Conservation (phyloP, 805 yeast species). For the Cyberlindnera petersonii region DNA sequence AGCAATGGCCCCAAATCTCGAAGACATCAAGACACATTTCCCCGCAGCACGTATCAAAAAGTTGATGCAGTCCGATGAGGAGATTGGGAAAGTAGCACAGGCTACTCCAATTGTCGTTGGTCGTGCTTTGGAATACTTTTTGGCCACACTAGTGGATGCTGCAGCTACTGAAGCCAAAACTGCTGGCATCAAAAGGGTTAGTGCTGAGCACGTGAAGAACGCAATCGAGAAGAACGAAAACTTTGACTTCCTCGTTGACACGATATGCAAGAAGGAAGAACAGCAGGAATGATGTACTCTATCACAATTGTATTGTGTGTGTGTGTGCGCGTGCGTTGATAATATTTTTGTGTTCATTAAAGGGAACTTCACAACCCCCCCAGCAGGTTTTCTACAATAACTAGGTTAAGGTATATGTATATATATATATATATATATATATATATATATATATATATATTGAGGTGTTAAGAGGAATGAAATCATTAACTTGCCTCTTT, state of each 20-base stretch:
- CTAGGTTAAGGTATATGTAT: no score
- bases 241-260: conserved; percentile 86
- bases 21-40: conserved; percentile 68
- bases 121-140: conserved; percentile 86
- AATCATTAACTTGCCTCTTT: no score
- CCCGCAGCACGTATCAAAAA: conserved; percentile 94
- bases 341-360: no score
- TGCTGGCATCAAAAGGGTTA: conserved; percentile 74
- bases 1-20: conserved; percentile 27
- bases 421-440: no score
- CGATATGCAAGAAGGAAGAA: conserved; percentile 28
- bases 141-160: conserved; percentile 84
- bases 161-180: conserved; percentile 72
- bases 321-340: no score
- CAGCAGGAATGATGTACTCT: conserved; percentile 8
- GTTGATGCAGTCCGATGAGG: conserved; percentile 97
- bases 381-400: no score
- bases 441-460: no score
- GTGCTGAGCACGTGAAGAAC: conserved; percentile 74
- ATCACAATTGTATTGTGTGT: not conserved
- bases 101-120: conserved; percentile 99
- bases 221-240: conserved; percentile 86
- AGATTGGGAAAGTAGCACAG: conserved; percentile 96
- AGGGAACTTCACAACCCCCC: no score
- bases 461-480: no score